Conservation (phyloP, 805 yeast species). For the Candida arabinofermentans region DNA sequence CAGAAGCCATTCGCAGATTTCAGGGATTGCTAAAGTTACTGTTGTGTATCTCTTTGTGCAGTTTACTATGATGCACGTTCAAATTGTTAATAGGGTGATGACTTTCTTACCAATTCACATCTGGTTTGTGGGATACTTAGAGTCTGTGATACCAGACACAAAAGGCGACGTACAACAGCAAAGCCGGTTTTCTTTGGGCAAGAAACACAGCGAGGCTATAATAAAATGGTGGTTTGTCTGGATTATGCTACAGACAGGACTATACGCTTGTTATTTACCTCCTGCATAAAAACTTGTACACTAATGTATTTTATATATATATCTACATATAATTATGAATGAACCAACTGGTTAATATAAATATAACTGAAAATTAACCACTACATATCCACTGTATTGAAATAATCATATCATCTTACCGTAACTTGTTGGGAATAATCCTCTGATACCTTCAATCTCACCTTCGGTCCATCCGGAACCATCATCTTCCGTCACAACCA, state of each 20-base stretch:
- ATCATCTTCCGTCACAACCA: slow-evolving; percentile 64
- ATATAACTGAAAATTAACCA: background rate
- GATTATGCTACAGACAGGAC: slow-evolving; percentile 62
- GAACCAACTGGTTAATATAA: background rate
- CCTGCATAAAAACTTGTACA: slow-evolving; percentile 61
- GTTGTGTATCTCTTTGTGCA: slow-evolving; percentile 45
- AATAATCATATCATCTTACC: slow-evolving; percentile 31
- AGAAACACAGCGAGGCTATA: slow-evolving; percentile 2
- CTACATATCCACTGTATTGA: background rate
- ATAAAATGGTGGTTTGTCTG: slow-evolving; percentile 51
- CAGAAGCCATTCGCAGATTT: slow-evolving; percentile 22
- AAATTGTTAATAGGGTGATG: slow-evolving; percentile 75
- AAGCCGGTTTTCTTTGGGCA: slow-evolving; percentile 22
- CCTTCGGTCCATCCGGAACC: slow-evolving; percentile 97
- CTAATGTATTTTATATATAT: background rate
- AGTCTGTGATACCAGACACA: slow-evolving; percentile 3
- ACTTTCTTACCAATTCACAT: slow-evolving; percentile 72
- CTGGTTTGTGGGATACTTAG: slow-evolving; percentile 56
- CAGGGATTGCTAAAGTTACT: slow-evolving; percentile 41
- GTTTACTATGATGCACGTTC: slow-evolving; percentile 71
- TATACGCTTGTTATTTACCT: slow-evolving; percentile 82
- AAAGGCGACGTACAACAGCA: slow-evolving; percentile 5
- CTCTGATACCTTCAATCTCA: slow-evolving; percentile 59
- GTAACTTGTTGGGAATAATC: slow-evolving; percentile 79
- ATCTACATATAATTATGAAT: background rate